phyloP scores from a whole-genome alignment of 768 basidiomycete genomes.

The Hysterangium stoloniferum region DNA sequence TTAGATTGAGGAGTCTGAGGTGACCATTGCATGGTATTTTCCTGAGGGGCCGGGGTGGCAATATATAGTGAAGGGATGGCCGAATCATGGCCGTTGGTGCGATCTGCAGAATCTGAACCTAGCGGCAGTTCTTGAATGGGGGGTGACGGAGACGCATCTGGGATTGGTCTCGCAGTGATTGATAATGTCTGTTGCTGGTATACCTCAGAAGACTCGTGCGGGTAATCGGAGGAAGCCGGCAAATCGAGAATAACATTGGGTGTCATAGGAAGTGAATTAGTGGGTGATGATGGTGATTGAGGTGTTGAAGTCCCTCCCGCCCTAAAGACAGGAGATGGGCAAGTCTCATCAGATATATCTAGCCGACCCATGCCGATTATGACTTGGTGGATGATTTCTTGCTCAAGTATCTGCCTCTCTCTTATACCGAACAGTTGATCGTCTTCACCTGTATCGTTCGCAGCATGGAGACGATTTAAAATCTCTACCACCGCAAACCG shows the following conservation, averaged over 20 bases:
- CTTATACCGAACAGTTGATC: conserved; percentile 34
- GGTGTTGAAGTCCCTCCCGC: conserved; percentile 5
- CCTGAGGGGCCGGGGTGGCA: no score
- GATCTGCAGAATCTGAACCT: no score
- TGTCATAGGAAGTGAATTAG: no score
- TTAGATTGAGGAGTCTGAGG: background rate
- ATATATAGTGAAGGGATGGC: no score
- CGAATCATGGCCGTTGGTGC: no score
- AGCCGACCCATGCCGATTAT: conserved; percentile 85
- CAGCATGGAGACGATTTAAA: conserved; percentile 58
- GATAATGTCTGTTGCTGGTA: no score
- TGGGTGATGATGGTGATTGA: background rate
- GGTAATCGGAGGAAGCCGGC: no score
- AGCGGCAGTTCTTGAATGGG: no score
- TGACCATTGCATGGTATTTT: conserved; percentile 5
- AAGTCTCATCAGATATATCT: conserved; percentile 24
- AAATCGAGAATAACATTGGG: no score
- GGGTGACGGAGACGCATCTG: no score
- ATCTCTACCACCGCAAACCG: conserved; percentile 74
- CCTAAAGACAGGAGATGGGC: background rate
- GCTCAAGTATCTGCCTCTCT: conserved; percentile 62
- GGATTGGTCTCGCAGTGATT: no score
- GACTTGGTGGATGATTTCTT: conserved; percentile 78
- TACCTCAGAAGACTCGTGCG: no score
- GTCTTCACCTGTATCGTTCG: conserved; percentile 38